Evolutionary conservation across 768 basidiomycete species (phyloP).

Genomic region (Pilatotrama ljubarskyi): DNA sequence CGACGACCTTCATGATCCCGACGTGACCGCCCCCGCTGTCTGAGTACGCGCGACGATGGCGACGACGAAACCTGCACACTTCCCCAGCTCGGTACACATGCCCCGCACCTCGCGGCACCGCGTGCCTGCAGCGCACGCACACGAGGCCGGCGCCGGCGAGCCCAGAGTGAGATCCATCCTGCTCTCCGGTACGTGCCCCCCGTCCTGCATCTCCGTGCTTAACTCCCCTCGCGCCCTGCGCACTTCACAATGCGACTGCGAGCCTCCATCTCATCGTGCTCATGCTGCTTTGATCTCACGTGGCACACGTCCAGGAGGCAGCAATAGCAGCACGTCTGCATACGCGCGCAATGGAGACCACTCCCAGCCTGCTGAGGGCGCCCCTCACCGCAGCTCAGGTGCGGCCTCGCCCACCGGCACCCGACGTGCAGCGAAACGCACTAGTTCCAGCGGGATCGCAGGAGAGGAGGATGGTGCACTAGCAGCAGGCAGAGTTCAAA

Average conservation of each 20-base stretch:
- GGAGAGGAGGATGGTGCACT: neutral
- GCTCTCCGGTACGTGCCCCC: constrained; percentile 22
- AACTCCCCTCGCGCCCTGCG: neutral
- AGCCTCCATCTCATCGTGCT: neutral
- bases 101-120: constrained; percentile 7
- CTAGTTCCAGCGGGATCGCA: neutral
- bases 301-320: constrained; percentile 5
- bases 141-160: constrained; percentile 11
- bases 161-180: constrained; percentile 17
- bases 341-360: constrained; percentile 11
- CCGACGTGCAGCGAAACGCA: neutral
- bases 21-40: neutral
- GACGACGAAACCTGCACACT: constrained; percentile 4
- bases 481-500: neutral
- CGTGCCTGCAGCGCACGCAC: neutral
- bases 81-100: neutral
- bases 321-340: constrained; percentile 3
- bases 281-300: constrained; percentile 1
- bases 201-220: constrained; percentile 7
- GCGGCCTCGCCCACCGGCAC: neutral
- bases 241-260: neutral
- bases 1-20: constrained; percentile 11
- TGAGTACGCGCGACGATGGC: constrained; percentile 3
- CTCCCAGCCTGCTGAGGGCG: too few relatives aligned
- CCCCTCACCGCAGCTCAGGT: neutral